A percentile compares a stretch with the other conserved stretches of the same genome.
phyloP scores from a whole-genome alignment of 805 yeast genomes.

The Hanseniaspora occidentalis region DNA sequence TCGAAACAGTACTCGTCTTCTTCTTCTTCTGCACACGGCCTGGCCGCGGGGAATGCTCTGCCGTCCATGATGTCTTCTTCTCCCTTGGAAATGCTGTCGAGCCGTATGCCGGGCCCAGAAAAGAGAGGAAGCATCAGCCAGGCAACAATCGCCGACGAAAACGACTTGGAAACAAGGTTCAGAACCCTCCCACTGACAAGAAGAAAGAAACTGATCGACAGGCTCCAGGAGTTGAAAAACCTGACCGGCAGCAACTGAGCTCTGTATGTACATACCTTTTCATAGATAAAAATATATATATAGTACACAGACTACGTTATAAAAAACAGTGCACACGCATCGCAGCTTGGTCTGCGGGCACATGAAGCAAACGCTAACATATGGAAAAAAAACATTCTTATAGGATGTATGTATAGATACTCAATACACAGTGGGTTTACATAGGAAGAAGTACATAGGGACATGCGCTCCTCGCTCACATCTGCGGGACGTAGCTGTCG shows the following conservation, averaged over 20 bases:
- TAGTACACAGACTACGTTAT: too few species aligned
- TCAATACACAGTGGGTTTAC: neutral
- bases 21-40: too few species aligned
- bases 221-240: slow-evolving; percentile 22
- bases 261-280: neutral
- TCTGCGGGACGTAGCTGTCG: neutral
- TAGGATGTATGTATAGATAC: too few species aligned
- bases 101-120: neutral
- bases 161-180: slow-evolving; percentile 16
- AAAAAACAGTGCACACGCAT: too few species aligned
- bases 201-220: slow-evolving; percentile 24
- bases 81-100: neutral
- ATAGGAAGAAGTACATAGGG: neutral
- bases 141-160: slow-evolving; percentile 5
- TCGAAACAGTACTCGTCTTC: too few species aligned
- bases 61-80: too few species aligned
- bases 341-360: too few species aligned
- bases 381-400: too few species aligned
- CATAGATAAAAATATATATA: neutral
- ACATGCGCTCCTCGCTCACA: neutral
- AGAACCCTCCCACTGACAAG: slow-evolving; percentile 17
- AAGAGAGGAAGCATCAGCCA: neutral
- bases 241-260: neutral
- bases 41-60: too few species aligned
- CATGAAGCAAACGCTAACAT: too few species aligned